phyloP scores from a whole-genome alignment of 208 protist species.

The Balamuthia mandrillaris region DNA sequence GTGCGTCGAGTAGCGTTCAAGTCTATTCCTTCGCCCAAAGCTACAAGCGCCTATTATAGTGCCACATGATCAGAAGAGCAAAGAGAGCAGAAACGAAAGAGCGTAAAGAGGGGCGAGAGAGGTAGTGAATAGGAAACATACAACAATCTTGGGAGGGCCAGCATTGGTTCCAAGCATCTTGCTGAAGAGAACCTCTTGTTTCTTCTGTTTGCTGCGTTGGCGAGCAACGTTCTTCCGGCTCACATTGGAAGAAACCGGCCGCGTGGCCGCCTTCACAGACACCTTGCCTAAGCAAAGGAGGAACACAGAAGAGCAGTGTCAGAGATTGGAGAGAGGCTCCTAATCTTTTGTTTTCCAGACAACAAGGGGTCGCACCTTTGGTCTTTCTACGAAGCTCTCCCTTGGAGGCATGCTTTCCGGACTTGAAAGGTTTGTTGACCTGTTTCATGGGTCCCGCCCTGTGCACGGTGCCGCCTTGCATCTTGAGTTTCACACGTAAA shows the following conservation, averaged over 20 bases:
- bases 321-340: neutral
- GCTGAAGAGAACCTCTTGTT: slow-evolving; percentile 42
- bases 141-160: slow-evolving; percentile 35
- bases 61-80: neutral
- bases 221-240: slow-evolving; percentile 37
- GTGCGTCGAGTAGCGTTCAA: neutral
- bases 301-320: neutral
- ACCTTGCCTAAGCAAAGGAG: slow-evolving; percentile 16
- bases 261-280: neutral
- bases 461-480: neutral
- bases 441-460: slow-evolving; percentile 25
- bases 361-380: slow-evolving; percentile 24
- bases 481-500: no score
- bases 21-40: neutral
- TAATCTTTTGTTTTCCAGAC: neutral
- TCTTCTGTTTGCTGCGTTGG: slow-evolving; percentile 23
- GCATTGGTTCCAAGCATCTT: slow-evolving; percentile 14
- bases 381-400: neutral
- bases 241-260: neutral
- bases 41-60: neutral
- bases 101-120: neutral
- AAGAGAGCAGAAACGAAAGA: neutral
- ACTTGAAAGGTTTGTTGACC: slow-evolving; percentile 39
- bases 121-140: neutral
- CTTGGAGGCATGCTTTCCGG: slow-evolving; percentile 33